These are phyloP conservation scores for Suaeda aralocaspica DNA, from an alignment of 148 eudicot species.

Conservation along the genomic window DNA sequence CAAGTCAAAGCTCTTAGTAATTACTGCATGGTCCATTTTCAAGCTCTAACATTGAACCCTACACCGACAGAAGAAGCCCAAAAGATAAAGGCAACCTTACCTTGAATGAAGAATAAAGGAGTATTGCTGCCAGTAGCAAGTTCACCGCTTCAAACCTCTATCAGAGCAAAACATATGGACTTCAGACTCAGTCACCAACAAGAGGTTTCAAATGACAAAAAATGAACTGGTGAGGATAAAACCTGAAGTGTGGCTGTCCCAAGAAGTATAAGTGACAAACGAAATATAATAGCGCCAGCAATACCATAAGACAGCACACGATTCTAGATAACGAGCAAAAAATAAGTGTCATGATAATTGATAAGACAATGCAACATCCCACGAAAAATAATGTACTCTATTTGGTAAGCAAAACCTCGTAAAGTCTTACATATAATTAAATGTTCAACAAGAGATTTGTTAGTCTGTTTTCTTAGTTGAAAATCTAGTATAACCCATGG, in stretches of 20 bases:
- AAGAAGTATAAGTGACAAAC: slow-evolving; percentile 77
- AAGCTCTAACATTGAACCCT: no score
- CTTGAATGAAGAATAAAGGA: slow-evolving; percentile 87
- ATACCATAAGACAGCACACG: slow-evolving; percentile 93
- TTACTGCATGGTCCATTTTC: not conserved
- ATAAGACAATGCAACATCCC: no score
- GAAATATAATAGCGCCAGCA: slow-evolving; percentile 82
- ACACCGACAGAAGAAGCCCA: not conserved
- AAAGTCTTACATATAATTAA: no score
- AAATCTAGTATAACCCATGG: not conserved
- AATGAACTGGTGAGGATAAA: slow-evolving; percentile 11
- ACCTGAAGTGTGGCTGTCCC: slow-evolving; percentile 97
- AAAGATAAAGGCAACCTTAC: slow-evolving; percentile 27
- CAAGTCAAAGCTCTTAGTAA: not conserved
- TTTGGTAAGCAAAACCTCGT: no score
- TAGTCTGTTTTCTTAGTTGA: not conserved
- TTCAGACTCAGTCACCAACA: not conserved
- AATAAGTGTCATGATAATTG: no score
- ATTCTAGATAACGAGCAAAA: slow-evolving; percentile 39
- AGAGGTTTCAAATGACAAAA: slow-evolving; percentile 7
- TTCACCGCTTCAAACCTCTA: slow-evolving; percentile 92
- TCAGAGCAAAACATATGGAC: slow-evolving; percentile 2
- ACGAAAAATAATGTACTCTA: no score
- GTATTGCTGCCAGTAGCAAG: slow-evolving; percentile 76
- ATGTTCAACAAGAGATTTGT: not conserved